A percentile compares a stretch with the other conserved stretches of the same genome.
Evolutionary conservation across 352 stramenopile genomes (phyloP).

Genomic region (Pythium utonaiense): DNA sequence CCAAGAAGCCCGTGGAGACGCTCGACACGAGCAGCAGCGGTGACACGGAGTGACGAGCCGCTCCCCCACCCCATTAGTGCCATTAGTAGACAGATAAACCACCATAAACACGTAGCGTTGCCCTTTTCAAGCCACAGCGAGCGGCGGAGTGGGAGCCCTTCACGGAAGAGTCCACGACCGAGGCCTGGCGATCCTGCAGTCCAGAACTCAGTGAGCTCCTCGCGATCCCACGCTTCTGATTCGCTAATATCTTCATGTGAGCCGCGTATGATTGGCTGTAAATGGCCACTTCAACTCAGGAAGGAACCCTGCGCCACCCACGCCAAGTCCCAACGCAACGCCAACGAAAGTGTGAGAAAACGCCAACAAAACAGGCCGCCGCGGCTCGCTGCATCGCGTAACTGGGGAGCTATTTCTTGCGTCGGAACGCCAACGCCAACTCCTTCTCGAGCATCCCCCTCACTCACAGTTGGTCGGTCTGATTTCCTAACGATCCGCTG

Average conservation of each 20-base stretch:
- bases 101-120: slow-evolving; percentile 1
- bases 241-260: not conserved
- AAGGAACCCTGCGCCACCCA: not conserved
- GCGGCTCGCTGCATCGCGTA: not conserved
- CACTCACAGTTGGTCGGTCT: not conserved
- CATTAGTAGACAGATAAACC: slow-evolving; percentile 20
- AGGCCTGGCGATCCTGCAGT: no score
- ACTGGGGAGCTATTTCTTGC: not conserved
- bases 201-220: no score
- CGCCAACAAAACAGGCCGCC: not conserved
- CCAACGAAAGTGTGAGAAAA: not conserved
- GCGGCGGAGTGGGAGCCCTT: no score
- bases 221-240: not conserved
- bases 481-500: not conserved
- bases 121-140: no score
- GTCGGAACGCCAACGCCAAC: slow-evolving; percentile 5
- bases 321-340: not conserved
- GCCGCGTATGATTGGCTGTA: not conserved
- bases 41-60: not conserved
- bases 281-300: not conserved
- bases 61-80: slow-evolving; percentile 9
- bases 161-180: no score
- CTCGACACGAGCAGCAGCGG: slow-evolving; percentile 6
- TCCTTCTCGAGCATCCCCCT: not conserved
- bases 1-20: slow-evolving; percentile 4